Conservation (phyloP, 768 basidiomycete genomes). For the Pholiota conissans region DNA sequence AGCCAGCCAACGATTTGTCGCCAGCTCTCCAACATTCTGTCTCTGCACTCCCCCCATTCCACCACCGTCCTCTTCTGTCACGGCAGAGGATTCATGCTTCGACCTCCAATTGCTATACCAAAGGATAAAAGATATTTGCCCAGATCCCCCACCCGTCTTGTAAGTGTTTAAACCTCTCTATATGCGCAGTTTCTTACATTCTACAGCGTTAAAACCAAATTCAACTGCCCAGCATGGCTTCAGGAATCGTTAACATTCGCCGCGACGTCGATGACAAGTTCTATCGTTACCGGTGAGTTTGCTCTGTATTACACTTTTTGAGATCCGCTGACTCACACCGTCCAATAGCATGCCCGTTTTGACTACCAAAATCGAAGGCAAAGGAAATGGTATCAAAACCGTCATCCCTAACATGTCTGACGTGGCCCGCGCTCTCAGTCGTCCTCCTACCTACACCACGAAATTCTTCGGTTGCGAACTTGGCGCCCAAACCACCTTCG, state of each 20-base stretch:
- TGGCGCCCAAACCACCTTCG: conserved; percentile 94
- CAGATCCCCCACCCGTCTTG: conserved; percentile 53
- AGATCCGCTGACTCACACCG: conserved; percentile 7
- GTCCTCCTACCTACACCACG: conserved; percentile 94
- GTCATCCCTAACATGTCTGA: conserved; percentile 99
- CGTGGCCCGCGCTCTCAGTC: conserved; percentile 91
- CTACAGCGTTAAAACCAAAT: conserved; percentile 55
- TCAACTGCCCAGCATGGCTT: conserved; percentile 74
- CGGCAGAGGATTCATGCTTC: conserved; percentile 91
- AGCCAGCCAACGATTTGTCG: conserved; percentile 21
- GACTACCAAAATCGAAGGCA: conserved; percentile 95
- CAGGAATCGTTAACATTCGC: conserved; percentile 85
- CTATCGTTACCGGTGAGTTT: conserved; percentile 83
- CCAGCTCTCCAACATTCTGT: conserved; percentile 61
- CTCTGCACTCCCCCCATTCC: conserved; percentile 45
- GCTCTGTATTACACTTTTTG: not conserved
- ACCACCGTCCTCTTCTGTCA: conserved; percentile 56
- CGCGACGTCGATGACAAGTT: conserved; percentile 97
- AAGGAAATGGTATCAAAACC: conserved; percentile 99
- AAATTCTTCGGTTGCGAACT: conserved; percentile 99
- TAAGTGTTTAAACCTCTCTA: conserved; percentile 28
- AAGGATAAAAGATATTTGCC: conserved; percentile 61
- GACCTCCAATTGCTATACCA: conserved; percentile 76
- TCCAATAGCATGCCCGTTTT: conserved; percentile 85
- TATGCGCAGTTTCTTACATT: not conserved